Base-by-base conservation (phyloP, 768 basidiomycete genomes). In the Thelephora aurantiotincta region DNA sequence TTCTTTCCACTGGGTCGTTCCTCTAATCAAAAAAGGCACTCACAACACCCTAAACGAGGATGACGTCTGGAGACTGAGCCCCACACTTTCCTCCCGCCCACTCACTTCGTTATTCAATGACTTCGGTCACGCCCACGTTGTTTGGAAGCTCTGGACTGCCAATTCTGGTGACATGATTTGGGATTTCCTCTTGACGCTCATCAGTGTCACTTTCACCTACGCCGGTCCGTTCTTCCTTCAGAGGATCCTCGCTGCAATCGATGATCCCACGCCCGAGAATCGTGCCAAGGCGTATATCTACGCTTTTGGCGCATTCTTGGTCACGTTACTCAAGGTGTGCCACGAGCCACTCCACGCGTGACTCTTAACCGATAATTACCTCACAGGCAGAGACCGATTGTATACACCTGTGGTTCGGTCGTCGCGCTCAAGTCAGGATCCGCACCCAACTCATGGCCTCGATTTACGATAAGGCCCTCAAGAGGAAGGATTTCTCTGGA, bases 401-500 rank as follows among this genome's bases (percentile, higher is more conserved):
- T 2, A 80, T 82, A 49, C 84, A 86, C 58, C 68, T 88, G 12
- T 91, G 86, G 85, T 78, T 74, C 48, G 79, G 82, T 18, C 75
- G 91, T 38, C 77, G 88, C n/a, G 86, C 78, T 1, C 59, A 70
- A 0, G 82, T 81, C 1, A 71, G 85, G 19, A 77, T 88, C 3
- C 78, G 85, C 6, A 72, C 74, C 11, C 84, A 86, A 63, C 72
- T 93, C 14, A 91, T 88, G 80, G 79, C 85, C 0, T 65, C 80
- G 2, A 86, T 94, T 46, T 94, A 92, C 57, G 84, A 90, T 60
- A 96, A 96, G 60, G 75, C 89, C 1, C 64, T 94, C 33, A 83
- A 82, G 60, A 68, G 91, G 26, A 82, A 77, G 57, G 90, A 93
- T 58, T 85, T 79, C 50, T 86, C 85, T 0, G 91, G 90, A 1